Evolutionary conservation across 108 stramenopile species (phyloP), one percentile per base, ranked within the genome.

Genomic region (Nannochloropsis oceanica): DNA sequence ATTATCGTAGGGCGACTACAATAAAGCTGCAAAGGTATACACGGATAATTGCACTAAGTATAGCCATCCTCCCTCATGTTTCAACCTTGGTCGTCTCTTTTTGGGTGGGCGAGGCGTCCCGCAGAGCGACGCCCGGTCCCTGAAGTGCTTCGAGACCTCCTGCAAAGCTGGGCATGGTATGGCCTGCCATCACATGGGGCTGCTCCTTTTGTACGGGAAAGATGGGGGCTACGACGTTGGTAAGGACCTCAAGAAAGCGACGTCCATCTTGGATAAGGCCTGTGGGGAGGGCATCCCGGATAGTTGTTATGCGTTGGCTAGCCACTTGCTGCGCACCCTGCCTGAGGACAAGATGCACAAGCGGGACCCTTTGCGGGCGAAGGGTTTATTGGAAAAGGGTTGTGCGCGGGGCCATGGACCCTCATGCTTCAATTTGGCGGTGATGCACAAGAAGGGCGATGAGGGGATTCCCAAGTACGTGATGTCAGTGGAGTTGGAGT

Each of bases 391-490:
- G 80, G 86, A 90, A 44, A 81, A 59, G 50, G 83, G 79, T 27
- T 91, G 91, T 59, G 44, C 50, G 26, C 83, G 85, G 0, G 83
- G 85, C 27, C 91, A 91, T 80, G 91, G 84, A 12, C 89, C 91
- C 13, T 88, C 87, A 8, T 91, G 91, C 43, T 91, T 86, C 85
- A 91, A 91, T 50, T 88, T 91, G 43, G 90, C 91, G 13, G 91
- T 91, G 44, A 87, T 91, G 87, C 88, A 89, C 87, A 89, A 89
- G 79, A 44, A 91, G 5, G 91, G 91, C 0, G 91, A 91, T 44
- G 85, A 25, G n/a, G 89, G 89, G 18, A 87, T 91, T 13, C 85
- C 91, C 13, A 82, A 27, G 88, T 87, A 44, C 12, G 87, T 13
- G 44, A n/a, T 13, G 3, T 13, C 34, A 8, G 22, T 22, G n/a